Evolutionary conservation across 2,329 filamentous ascomycete species (phyloP).

Genomic region (Clarireedia hainanense): DNA sequence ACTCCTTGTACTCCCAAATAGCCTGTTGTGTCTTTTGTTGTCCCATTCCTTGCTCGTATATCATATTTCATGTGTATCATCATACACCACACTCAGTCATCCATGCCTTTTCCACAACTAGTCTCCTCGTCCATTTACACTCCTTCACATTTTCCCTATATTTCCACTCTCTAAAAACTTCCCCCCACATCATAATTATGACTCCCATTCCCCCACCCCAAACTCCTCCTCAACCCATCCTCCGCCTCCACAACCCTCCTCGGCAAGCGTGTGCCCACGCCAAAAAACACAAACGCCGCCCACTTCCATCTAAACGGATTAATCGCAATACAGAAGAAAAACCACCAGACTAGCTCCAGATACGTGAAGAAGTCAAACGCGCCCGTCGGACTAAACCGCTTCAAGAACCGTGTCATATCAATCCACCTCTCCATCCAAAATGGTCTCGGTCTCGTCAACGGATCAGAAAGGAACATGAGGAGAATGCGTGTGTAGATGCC

Average conservation of each 20-base stretch:
- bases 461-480: slow-evolving; percentile 79
- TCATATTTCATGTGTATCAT: no score
- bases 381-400: slow-evolving; percentile 59
- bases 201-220: background rate
- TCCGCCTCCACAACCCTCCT: slow-evolving; percentile 59
- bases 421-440: slow-evolving; percentile 82
- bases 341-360: slow-evolving; percentile 79
- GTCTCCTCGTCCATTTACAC: background rate
- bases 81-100: background rate
- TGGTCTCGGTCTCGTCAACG: slow-evolving; percentile 61
- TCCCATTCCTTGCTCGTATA: no score
- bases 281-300: slow-evolving; percentile 75
- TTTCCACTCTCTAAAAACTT: background rate
- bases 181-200: slow-evolving; percentile 1
- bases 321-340: slow-evolving; percentile 66
- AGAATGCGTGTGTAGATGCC: slow-evolving; percentile 82
- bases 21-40: no score
- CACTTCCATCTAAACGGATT: slow-evolving; percentile 91
- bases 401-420: slow-evolving; percentile 69
- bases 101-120: background rate
- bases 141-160: background rate
- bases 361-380: slow-evolving; percentile 91
- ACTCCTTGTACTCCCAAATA: no score
- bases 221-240: slow-evolving; percentile 21
- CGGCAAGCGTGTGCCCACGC: slow-evolving; percentile 60